These are phyloP conservation scores for Wickerhamomyces canadensis DNA, from an alignment of 805 yeast species.

Conservation along the genomic window DNA sequence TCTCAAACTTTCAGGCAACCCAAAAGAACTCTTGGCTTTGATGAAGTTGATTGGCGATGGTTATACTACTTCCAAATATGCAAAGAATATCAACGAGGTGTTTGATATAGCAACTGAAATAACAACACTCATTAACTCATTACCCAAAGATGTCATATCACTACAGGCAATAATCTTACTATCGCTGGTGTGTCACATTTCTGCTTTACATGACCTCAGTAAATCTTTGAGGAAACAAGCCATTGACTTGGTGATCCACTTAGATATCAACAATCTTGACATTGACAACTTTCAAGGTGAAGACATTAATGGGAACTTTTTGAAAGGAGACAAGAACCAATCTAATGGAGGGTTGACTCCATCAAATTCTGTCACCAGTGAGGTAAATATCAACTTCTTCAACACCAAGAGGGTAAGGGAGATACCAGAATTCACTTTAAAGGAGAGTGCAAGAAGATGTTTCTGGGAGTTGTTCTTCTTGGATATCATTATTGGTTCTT, in stretches of 20 bases:
- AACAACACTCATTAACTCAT: constrained; percentile 23
- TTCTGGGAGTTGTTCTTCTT: constrained; percentile 49
- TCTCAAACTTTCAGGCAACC: constrained; percentile 27
- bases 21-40: constrained; percentile 36
- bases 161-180: constrained; percentile 37
- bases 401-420: constrained; percentile 19
- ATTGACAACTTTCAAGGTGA: constrained; percentile 16
- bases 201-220: constrained; percentile 45
- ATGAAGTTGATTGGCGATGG: constrained; percentile 49
- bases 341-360: constrained; percentile 9
- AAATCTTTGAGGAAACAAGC: constrained; percentile 37
- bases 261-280: constrained; percentile 37
- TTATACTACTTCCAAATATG: constrained; percentile 30
- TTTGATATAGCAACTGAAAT: constrained; percentile 32
- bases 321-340: constrained; percentile 4
- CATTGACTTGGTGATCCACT: constrained; percentile 31
- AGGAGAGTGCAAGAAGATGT: constrained; percentile 35
- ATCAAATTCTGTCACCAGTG: constrained; percentile 11
- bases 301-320: constrained; percentile 21
- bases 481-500: constrained; percentile 48
- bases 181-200: constrained; percentile 42
- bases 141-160: constrained; percentile 35
- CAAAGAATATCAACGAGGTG: constrained; percentile 35
- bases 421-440: constrained; percentile 12
- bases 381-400: constrained; percentile 20